Percentiles rank a stretch among this genome's conserved stretches.
Evolutionary conservation across 2,329 filamentous ascomycete species (phyloP).

Genomic region (Chalaropsis thielavioides): DNA sequence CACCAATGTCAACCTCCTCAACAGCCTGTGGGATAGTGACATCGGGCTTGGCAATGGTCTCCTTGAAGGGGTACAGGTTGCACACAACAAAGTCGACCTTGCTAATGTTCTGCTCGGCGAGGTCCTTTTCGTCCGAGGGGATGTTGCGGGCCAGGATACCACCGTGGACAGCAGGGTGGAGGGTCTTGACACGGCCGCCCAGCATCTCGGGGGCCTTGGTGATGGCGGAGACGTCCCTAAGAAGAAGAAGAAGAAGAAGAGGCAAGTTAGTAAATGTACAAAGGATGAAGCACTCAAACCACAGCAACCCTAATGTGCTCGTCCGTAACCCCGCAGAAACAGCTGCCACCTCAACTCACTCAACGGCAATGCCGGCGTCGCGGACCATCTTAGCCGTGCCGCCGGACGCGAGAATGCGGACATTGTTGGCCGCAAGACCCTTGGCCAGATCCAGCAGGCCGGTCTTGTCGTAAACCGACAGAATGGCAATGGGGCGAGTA

Average conservation of each 20-base stretch:
- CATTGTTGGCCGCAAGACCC: conserved; percentile 75
- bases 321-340: background rate
- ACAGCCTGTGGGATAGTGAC: conserved; percentile 94
- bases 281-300: background rate
- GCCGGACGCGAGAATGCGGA: conserved; percentile 84
- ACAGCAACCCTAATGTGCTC: background rate
- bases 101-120: conserved; percentile 85
- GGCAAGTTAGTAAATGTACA: too few relatives aligned
- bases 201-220: conserved; percentile 97
- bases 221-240: conserved; percentile 89
- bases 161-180: conserved; percentile 83
- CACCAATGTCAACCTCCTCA: conserved; percentile 97
- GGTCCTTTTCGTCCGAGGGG: conserved; percentile 89
- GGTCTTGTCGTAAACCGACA: conserved; percentile 98
- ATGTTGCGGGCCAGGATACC: conserved; percentile 90
- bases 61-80: conserved; percentile 99
- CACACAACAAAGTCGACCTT: conserved; percentile 95
- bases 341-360: conserved; percentile 42
- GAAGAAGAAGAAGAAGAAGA: conserved; percentile 3
- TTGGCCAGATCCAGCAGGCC: conserved; percentile 85
- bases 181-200: conserved; percentile 70
- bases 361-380: conserved; percentile 87
- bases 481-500: conserved; percentile 59
- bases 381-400: conserved; percentile 94
- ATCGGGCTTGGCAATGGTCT: conserved; percentile 91